These are phyloP conservation scores for Penicillium expansum DNA, from an alignment of 2,329 filamentous ascomycete species.

Conservation along the genomic window DNA sequence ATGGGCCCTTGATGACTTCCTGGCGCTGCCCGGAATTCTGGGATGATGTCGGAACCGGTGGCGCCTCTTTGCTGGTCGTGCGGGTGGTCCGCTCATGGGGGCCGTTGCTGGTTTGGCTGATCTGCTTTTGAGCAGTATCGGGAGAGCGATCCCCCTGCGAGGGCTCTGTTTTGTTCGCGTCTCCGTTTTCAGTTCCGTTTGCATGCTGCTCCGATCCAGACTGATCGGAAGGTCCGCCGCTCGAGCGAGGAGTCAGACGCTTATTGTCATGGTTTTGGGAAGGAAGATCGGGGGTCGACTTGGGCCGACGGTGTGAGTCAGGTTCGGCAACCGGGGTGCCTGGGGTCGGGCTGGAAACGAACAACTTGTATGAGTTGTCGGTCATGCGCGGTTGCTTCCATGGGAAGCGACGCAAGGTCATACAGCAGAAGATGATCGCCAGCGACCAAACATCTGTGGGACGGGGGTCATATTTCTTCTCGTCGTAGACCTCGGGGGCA, in stretches of 20 bases:
- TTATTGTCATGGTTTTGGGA: constrained; percentile 27
- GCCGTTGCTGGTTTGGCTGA: constrained; percentile 21
- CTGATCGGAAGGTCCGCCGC: constrained; percentile 14
- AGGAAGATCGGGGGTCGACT: constrained; percentile 38
- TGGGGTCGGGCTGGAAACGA: constrained; percentile 78
- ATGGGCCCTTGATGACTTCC: constrained; percentile 86
- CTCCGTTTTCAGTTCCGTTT: constrained; percentile 3
- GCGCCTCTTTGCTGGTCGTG: constrained; percentile 42
- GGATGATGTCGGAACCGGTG: constrained; percentile 31
- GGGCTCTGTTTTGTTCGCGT: constrained; percentile 16
- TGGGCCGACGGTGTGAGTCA: constrained; percentile 37
- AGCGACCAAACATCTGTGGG: constrained; percentile 97
- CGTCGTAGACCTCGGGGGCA: constrained; percentile 93
- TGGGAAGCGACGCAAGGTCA: constrained; percentile 90
- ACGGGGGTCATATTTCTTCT: constrained; percentile 87
- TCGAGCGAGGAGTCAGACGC: constrained; percentile 20
- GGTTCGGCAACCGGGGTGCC: constrained; percentile 52
- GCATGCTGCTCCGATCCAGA: constrained; percentile 23
- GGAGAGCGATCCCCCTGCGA: constrained; percentile 24
- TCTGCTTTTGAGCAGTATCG: constrained; percentile 28
- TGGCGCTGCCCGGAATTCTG: constrained; percentile 44
- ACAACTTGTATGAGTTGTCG: constrained; percentile 93
- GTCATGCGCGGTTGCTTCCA: constrained; percentile 93
- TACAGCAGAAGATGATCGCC: constrained; percentile 98
- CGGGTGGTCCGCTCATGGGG: constrained; percentile 27